Evolutionary conservation across 345 rosid genomes (phyloP).

Genomic region (Sisymbrium irio): DNA sequence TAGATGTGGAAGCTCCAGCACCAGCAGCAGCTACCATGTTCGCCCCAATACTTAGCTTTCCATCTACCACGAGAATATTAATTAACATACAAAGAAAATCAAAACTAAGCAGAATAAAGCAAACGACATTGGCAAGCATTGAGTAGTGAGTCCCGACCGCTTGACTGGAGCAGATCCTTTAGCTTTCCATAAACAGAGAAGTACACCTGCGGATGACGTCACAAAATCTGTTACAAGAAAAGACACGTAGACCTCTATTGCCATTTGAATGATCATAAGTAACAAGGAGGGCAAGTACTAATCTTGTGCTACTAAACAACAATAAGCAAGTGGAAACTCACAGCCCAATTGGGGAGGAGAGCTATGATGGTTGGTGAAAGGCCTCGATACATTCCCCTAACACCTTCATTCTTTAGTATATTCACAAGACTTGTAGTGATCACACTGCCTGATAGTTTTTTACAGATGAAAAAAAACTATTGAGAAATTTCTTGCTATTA

Average conservation of each 20-base stretch:
- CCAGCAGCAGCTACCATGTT: slow-evolving; percentile 91
- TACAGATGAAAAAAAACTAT: not conserved
- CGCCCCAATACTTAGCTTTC: slow-evolving; percentile 61
- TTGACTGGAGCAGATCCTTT: no score
- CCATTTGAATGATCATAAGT: not conserved
- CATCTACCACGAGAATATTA: slow-evolving; percentile 35
- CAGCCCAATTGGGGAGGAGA: slow-evolving; percentile 96
- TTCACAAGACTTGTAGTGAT: slow-evolving; percentile 62
- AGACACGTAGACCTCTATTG: not conserved
- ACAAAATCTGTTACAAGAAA: not conserved
- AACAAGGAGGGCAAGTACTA: not conserved
- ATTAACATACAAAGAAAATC: not conserved
- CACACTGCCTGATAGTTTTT: slow-evolving; percentile 55
- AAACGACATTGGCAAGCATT: not conserved
- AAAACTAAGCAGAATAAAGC: not conserved
- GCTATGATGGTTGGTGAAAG: slow-evolving; percentile 93
- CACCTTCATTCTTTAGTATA: slow-evolving; percentile 67
- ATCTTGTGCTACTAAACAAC: no score
- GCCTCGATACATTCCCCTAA: slow-evolving; percentile 84
- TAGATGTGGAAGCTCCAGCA: slow-evolving; percentile 90
- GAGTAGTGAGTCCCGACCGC: slow-evolving; percentile 48
- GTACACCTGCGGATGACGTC: slow-evolving; percentile 11
- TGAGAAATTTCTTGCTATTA: not conserved
- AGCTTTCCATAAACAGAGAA: no score
- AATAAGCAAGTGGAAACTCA: slow-evolving; percentile 36